Percentiles rank a stretch among this genome's conserved stretches.
Evolutionary conservation across 2,329 filamentous ascomycete species (phyloP).

Genomic region (Trichoderma semiorbis): DNA sequence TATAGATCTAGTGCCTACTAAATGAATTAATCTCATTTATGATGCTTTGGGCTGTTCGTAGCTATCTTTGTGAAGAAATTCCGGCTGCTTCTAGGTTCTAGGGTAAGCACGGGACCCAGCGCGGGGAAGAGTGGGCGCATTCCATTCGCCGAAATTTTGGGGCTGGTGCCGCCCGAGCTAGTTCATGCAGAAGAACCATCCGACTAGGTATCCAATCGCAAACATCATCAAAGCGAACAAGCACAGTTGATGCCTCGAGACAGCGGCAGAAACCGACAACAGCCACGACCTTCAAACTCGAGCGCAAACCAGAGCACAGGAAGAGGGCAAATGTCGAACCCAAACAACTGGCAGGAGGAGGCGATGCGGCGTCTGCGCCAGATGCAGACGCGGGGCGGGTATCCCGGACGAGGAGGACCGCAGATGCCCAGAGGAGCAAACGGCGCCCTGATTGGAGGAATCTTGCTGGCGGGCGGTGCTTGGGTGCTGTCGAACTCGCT

Average conservation of each 20-base stretch:
- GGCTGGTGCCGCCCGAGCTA: not conserved
- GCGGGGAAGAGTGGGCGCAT: conserved; percentile 4
- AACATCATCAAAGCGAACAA: not conserved
- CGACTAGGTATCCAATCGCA: not conserved
- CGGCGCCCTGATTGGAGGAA: conserved; percentile 39
- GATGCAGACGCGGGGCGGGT: conserved; percentile 43
- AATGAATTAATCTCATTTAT: not conserved
- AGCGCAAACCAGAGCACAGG: not conserved
- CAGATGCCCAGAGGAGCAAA: conserved; percentile 40
- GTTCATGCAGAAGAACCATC: conserved; percentile 1
- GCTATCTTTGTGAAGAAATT: not conserved
- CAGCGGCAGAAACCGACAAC: not conserved
- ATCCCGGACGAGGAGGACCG: conserved; percentile 42
- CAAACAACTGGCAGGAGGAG: conserved; percentile 47
- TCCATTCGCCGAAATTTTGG: conserved; percentile 6
- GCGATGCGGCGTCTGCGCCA: conserved; percentile 50
- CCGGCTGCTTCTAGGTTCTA: not conserved
- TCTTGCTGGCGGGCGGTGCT: conserved; percentile 47
- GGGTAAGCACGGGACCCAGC: not conserved
- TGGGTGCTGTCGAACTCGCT: conserved; percentile 58
- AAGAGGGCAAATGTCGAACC: conserved; percentile 30
- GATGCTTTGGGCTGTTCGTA: not conserved
- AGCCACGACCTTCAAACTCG: not conserved
- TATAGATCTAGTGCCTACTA: not conserved
- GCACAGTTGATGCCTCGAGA: conserved; percentile 8